phyloP scores from a whole-genome alignment of 108 stramenopile genomes.

The Skeletonema grethae region DNA sequence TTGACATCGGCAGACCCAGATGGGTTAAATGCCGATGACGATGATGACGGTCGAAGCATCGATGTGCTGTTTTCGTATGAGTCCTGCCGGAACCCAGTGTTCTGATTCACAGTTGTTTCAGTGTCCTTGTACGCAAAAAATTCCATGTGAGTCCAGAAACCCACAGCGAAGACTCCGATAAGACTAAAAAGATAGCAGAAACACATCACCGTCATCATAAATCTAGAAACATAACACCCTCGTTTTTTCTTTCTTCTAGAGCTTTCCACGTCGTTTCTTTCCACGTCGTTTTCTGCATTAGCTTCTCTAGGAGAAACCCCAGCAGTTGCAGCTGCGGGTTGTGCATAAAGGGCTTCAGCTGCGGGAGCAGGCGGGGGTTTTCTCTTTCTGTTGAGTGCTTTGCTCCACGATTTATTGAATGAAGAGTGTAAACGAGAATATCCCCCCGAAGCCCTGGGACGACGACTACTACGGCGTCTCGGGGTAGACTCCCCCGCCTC shows the following conservation, averaged over 20 bases:
- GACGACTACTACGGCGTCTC: background rate
- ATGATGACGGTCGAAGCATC: background rate
- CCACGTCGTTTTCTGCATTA: background rate
- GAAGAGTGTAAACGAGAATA: background rate
- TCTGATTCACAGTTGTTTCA: background rate
- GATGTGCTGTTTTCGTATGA: background rate
- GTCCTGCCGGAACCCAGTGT: background rate
- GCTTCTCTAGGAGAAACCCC: background rate
- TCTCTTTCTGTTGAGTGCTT: background rate
- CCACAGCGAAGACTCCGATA: background rate
- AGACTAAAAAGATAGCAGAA: background rate
- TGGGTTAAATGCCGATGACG: background rate
- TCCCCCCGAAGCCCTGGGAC: background rate
- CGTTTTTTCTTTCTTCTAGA: background rate
- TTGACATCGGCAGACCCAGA: background rate
- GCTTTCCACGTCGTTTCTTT: background rate
- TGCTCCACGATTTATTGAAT: background rate
- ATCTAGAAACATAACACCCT: background rate
- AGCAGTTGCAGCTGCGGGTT: background rate
- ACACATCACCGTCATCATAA: constrained; percentile 2
- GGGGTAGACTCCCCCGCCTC: background rate
- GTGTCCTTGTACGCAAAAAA: background rate
- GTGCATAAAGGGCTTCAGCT: too few species aligned
- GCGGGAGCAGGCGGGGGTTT: background rate
- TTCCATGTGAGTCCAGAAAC: background rate